phyloP scores from a whole-genome alignment of 306 rosid species.

The Calophaca sinica region DNA sequence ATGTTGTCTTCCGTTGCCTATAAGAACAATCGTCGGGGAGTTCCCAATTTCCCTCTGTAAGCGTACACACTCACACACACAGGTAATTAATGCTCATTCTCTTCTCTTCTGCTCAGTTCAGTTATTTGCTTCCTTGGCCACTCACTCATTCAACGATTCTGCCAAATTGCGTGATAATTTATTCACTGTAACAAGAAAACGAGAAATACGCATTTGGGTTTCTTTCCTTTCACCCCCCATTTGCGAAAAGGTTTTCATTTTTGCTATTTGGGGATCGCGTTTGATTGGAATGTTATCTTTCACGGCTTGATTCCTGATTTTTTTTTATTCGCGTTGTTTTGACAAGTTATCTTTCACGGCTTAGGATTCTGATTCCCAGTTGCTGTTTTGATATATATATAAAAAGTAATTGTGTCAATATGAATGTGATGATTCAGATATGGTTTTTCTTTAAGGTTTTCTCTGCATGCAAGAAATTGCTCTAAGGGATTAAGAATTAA shows the following conservation, averaged over 20 bases:
- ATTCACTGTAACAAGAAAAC: not conserved
- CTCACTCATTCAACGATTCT: too few relatives aligned
- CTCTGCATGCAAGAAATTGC: too few relatives aligned
- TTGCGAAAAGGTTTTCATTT: constrained; percentile 27
- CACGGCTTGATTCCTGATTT: not conserved
- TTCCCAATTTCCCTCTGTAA: not conserved
- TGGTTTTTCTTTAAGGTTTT: too few relatives aligned
- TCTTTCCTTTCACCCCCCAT: not conserved
- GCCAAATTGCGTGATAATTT: too few relatives aligned
- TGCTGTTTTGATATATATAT: too few relatives aligned
- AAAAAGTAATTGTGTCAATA: too few relatives aligned
- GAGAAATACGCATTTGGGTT: not conserved
- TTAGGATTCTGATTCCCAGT: too few relatives aligned
- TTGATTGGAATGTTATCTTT: constrained; percentile 31
- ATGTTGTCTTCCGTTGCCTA: not conserved
- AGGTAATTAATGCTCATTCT: not conserved
- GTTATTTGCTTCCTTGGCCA: not conserved
- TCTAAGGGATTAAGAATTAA: too few relatives aligned
- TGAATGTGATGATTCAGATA: too few relatives aligned
- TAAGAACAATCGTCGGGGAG: not conserved
- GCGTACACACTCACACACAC: not conserved
- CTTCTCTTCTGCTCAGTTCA: not conserved
- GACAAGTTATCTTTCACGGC: too few relatives aligned
- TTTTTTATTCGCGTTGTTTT: not conserved
- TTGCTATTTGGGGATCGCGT: not conserved